A percentile compares a stretch with the other conserved stretches of the same genome.
phyloP scores from a whole-genome alignment of 2,329 filamentous ascomycete genomes.

The Pseudogymnoascus sp. region DNA sequence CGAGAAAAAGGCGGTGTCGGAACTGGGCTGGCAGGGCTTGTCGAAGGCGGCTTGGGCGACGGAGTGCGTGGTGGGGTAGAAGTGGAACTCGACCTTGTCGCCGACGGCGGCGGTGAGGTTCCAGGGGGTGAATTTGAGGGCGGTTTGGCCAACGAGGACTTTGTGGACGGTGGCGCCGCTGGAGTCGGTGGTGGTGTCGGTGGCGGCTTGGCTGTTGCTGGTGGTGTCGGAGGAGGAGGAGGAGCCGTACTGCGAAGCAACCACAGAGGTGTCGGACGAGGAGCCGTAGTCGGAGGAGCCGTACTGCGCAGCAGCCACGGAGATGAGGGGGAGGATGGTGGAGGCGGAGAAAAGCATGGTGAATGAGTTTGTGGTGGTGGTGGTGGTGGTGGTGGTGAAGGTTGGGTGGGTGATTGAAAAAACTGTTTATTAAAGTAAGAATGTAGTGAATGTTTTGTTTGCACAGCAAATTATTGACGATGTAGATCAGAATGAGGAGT shows the following conservation, averaged over 20 bases:
- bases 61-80: constrained; percentile 38
- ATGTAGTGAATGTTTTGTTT: not conserved
- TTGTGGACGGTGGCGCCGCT: constrained; percentile 23
- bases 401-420: not conserved
- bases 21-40: constrained; percentile 26
- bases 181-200: not conserved
- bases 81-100: constrained; percentile 28
- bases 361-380: not conserved
- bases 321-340: not conserved
- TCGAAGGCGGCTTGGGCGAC: constrained; percentile 33
- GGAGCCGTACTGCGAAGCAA: constrained; percentile 4
- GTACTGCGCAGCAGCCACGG: not conserved
- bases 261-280: not conserved
- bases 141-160: constrained; percentile 76
- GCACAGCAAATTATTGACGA: constrained; percentile 1
- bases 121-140: constrained; percentile 70
- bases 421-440: not conserved
- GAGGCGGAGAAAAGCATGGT: not conserved
- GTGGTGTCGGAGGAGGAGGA: not conserved
- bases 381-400: not conserved
- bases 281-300: not conserved
- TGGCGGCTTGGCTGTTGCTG: constrained; percentile 1
- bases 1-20: constrained; percentile 21
- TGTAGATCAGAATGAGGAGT: not conserved
- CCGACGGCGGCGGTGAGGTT: constrained; percentile 27